Conservation (phyloP, 2,329 filamentous ascomycete species). For the Paecilomyces fulvus region DNA sequence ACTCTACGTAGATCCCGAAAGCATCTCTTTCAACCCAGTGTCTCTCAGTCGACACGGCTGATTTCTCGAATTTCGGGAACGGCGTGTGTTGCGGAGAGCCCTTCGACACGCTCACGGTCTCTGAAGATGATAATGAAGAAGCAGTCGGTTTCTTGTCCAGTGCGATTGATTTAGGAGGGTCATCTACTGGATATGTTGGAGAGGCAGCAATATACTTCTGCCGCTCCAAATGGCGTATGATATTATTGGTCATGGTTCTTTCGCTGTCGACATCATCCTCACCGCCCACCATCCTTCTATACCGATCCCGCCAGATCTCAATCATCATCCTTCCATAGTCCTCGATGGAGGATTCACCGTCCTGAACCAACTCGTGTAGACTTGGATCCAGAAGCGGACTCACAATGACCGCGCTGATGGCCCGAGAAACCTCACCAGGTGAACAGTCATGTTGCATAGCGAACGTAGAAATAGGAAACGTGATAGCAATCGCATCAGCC, state of each 20-base stretch:
- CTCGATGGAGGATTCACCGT: not conserved
- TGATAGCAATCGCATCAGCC: constrained; percentile 10
- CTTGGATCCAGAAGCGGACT: constrained; percentile 10
- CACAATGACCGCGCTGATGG: constrained; percentile 13
- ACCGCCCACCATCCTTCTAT: not conserved
- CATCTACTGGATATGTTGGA: too few relatives aligned
- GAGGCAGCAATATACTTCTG: not conserved
- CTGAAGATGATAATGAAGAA: too few relatives aligned
- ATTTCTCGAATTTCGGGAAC: not conserved
- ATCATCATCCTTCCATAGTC: constrained; percentile 7
- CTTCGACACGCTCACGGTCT: too few relatives aligned
- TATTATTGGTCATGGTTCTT: not conserved
- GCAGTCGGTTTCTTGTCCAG: too few relatives aligned
- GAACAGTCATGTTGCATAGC: constrained; percentile 14
- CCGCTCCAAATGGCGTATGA: not conserved
- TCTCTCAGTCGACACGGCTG: not conserved
- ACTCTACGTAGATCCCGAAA: not conserved
- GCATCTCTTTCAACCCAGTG: not conserved
- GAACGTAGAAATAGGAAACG: constrained; percentile 18
- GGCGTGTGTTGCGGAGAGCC: too few relatives aligned
- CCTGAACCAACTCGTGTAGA: constrained; percentile 1
- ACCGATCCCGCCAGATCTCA: constrained; percentile 3
- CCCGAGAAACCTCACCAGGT: constrained; percentile 10
- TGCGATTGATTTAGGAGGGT: too few relatives aligned
- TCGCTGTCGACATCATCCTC: not conserved